Percentiles rank a stretch among this genome's conserved stretches.
Evolutionary conservation across 495 filamentous ascomycete genomes (phyloP).

Genomic region (Aspergillus funiculosus): DNA sequence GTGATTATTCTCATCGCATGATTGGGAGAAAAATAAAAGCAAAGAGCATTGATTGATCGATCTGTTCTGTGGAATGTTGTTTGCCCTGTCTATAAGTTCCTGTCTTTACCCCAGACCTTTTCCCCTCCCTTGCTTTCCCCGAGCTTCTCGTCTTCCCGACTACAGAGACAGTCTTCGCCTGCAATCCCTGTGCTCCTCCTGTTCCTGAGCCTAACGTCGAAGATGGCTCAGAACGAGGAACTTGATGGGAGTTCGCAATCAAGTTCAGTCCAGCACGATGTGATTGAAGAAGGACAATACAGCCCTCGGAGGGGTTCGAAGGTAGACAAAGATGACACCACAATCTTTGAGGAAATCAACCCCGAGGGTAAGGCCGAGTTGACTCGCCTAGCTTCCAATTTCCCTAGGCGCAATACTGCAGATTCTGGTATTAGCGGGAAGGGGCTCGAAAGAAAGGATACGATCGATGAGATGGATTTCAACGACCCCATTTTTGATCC

Average conservation of each 20-base stretch:
- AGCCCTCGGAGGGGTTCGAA: constrained; percentile 18
- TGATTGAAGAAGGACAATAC: constrained; percentile 11
- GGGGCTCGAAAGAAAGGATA: constrained; percentile 37
- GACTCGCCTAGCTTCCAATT: constrained; percentile 36
- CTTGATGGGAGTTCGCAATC: constrained; percentile 7
- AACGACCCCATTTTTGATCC: constrained; percentile 54
- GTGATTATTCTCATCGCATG: no score
- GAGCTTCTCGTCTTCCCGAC: neutral
- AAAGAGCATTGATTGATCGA: no score
- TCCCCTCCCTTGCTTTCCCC: no score
- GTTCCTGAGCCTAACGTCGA: neutral
- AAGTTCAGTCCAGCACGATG: constrained; percentile 17
- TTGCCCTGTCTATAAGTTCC: no score
- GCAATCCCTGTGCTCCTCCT: neutral
- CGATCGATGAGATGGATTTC: constrained; percentile 36
- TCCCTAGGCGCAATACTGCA: constrained; percentile 27
- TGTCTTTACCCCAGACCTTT: no score
- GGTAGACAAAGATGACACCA: constrained; percentile 18
- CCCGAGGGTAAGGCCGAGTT: constrained; percentile 32
- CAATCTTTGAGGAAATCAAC: constrained; percentile 32
- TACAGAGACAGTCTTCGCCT: neutral
- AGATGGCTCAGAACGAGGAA: constrained; percentile 19
- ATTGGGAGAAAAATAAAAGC: no score
- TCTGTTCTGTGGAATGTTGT: neutral
- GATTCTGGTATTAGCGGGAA: constrained; percentile 22